Evolutionary conservation across 305 asterid genomes (phyloP).

Genomic region (Solanum hybrid): DNA sequence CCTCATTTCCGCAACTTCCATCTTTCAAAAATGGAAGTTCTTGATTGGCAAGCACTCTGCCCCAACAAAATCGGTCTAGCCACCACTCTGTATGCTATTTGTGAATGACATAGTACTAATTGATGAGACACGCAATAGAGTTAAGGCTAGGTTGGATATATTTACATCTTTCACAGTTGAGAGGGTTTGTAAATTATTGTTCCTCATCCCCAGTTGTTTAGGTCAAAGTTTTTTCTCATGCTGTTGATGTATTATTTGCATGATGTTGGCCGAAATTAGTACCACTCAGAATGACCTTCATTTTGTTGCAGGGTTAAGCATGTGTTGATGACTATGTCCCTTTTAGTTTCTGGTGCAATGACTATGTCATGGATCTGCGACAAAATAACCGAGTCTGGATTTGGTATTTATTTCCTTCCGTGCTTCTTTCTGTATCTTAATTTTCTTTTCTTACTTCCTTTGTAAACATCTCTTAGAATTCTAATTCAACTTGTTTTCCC

Average conservation of each 20-base stretch:
- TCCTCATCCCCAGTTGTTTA: neutral
- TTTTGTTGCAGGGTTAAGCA: conserved; percentile 68
- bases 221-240: neutral
- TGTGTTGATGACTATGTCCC: conserved; percentile 63
- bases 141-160: neutral
- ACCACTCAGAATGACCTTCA: neutral
- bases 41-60: neutral
- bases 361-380: conserved; percentile 92
- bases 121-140: neutral
- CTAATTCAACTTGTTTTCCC: neutral
- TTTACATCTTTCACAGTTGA: neutral
- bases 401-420: conserved; percentile 39
- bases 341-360: conserved; percentile 94
- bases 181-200: neutral
- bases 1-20: neutral
- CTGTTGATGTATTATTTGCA: neutral
- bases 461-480: neutral
- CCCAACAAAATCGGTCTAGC: neutral
- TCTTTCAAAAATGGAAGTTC: neutral
- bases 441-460: conserved; percentile 1
- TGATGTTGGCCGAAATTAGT: neutral
- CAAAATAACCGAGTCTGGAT: conserved; percentile 87
- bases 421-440: neutral
- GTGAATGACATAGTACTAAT: neutral
- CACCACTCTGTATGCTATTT: neutral